Evolutionary conservation across 2,329 filamentous ascomycete genomes (phyloP).

Genomic region (Aspergillus sp.): DNA sequence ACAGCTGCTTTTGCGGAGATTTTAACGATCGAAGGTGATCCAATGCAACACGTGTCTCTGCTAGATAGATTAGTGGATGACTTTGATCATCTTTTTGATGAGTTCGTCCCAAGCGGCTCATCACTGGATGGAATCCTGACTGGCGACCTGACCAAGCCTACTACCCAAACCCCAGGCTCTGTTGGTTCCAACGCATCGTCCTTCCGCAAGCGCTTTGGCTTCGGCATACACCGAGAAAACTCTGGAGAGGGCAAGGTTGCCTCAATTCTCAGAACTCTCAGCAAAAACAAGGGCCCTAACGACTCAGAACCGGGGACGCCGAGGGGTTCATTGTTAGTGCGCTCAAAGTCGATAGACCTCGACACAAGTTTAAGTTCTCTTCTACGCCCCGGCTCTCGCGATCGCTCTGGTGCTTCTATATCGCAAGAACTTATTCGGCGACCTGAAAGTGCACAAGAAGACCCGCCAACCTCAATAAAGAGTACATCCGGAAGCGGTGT

Average conservation of each 20-base stretch:
- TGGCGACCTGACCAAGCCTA: slow-evolving; percentile 59
- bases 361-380: slow-evolving; percentile 51
- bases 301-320: slow-evolving; percentile 67
- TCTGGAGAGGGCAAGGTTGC: slow-evolving; percentile 70
- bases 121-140: slow-evolving; percentile 41
- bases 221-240: slow-evolving; percentile 75
- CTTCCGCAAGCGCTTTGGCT: slow-evolving; percentile 77
- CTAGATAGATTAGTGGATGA: slow-evolving; percentile 88
- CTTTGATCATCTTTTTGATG: slow-evolving; percentile 83
- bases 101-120: slow-evolving; percentile 49
- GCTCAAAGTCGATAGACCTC: slow-evolving; percentile 77
- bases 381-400: slow-evolving; percentile 56
- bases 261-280: slow-evolving; percentile 83
- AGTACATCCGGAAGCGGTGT: slow-evolving; percentile 46
- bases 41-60: slow-evolving; percentile 82
- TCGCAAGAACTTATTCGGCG: slow-evolving; percentile 48
- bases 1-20: slow-evolving; percentile 88
- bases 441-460: slow-evolving; percentile 49
- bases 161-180: slow-evolving; percentile 68
- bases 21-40: slow-evolving; percentile 72
- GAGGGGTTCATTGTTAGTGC: slow-evolving; percentile 61
- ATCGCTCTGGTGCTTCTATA: slow-evolving; percentile 52
- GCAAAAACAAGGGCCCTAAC: slow-evolving; percentile 70
- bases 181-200: slow-evolving; percentile 85
- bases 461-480: slow-evolving; percentile 50